Conservation (phyloP, 2,329 filamentous ascomycete species). For the Grosmannia serpens region DNA sequence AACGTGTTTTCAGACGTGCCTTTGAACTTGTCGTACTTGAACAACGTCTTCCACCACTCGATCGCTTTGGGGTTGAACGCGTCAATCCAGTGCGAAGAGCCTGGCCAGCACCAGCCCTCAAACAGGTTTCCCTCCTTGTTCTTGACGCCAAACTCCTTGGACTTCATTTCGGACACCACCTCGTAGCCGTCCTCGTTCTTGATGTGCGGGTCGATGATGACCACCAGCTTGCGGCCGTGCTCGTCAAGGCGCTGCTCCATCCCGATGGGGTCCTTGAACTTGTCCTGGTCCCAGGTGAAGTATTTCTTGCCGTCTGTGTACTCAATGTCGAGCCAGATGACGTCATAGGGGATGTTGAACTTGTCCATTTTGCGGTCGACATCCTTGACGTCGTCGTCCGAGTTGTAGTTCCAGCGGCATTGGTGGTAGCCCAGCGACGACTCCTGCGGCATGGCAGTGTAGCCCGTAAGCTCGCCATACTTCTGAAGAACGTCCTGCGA, state of each 20-base stretch:
- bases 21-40: constrained; percentile 80
- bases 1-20: constrained; percentile 79
- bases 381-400: constrained; percentile 91
- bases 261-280: constrained; percentile 70
- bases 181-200: constrained; percentile 77
- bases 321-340: constrained; percentile 98
- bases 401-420: constrained; percentile 98
- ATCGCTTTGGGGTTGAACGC: constrained; percentile 87
- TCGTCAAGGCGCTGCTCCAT: constrained; percentile 84
- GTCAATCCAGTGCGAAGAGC: constrained; percentile 92
- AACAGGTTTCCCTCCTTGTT: constrained; percentile 85
- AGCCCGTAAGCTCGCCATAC: constrained; percentile 86
- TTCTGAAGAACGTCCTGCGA: constrained; percentile 70
- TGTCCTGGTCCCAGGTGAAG: constrained; percentile 91
- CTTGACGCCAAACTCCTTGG: constrained; percentile 70
- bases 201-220: constrained; percentile 95
- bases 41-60: constrained; percentile 83
- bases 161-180: constrained; percentile 70
- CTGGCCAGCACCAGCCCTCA: constrained; percentile 98
- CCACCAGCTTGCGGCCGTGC: constrained; percentile 79
- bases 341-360: constrained; percentile 89
- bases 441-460: constrained; percentile 80
- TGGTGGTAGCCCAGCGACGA: constrained; percentile 93
- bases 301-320: constrained; percentile 97
- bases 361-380: constrained; percentile 96